Percentiles rank a stretch among this genome's conserved stretches.
Conservation (phyloP, 2,329 filamentous ascomycete species). For the Apiospora rasikravindrae region DNA sequence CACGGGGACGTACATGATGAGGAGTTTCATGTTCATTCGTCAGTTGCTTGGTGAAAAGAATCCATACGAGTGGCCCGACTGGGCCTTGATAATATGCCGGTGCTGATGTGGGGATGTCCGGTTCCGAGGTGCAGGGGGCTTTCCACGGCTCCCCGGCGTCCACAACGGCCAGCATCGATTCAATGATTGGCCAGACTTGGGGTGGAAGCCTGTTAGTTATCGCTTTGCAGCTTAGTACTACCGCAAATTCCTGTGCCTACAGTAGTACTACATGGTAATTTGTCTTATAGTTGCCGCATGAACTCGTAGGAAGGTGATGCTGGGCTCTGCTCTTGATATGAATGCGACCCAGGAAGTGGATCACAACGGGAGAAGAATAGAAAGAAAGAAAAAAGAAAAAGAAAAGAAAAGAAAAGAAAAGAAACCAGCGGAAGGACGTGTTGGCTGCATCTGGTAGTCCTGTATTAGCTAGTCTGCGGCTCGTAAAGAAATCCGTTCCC, state of each 20-base stretch:
- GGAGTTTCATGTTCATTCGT: neutral
- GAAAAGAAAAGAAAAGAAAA: neutral
- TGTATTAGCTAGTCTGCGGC: neutral
- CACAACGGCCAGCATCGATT: neutral
- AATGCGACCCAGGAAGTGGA: neutral
- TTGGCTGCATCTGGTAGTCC: neutral
- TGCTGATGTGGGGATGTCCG: conserved; percentile 16
- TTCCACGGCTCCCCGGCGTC: neutral
- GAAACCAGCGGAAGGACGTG: too few species aligned
- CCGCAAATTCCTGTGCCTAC: neutral
- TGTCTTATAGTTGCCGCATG: neutral
- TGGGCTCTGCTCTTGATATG: neutral
- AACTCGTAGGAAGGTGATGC: neutral
- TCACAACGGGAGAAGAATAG: neutral
- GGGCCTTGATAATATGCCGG: neutral
- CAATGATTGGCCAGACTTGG: neutral
- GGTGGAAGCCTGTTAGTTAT: neutral
- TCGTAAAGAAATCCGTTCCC: neutral
- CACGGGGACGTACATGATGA: neutral
- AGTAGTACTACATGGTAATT: neutral
- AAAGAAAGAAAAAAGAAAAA: neutral
- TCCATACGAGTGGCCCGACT: neutral
- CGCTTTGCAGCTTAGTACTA: neutral
- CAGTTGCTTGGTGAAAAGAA: neutral
- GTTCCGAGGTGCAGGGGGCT: neutral